Conservation (phyloP, 192 early-diverging fungal genomes). For the Coemansia sp. region DNA sequence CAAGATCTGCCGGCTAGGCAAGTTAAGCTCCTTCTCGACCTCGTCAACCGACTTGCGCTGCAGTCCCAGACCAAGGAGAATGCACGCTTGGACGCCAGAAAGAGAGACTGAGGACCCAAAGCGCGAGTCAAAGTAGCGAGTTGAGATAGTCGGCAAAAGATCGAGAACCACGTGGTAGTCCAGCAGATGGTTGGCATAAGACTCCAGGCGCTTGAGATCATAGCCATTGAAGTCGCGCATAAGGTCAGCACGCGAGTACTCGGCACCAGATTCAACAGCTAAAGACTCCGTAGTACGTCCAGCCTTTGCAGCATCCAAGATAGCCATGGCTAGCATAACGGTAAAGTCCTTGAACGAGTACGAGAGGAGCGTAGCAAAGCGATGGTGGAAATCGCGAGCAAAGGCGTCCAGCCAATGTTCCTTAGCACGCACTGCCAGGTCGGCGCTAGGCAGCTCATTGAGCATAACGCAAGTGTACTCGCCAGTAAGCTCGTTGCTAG, state of each 20-base stretch:
- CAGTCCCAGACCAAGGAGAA: conserved; percentile 85
- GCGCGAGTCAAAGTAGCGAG: conserved; percentile 73
- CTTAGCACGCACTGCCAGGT: conserved; percentile 51
- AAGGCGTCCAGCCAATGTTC: conserved; percentile 85
- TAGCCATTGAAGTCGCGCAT: conserved; percentile 53
- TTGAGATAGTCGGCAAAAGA: conserved; percentile 77
- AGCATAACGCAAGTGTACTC: conserved; percentile 99
- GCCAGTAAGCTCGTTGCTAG: conserved; percentile 94
- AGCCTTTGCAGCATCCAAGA: conserved; percentile 72
- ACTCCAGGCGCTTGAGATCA: conserved; percentile 93
- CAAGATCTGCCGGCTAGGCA: conserved; percentile 82
- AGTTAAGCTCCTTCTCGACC: conserved; percentile 79
- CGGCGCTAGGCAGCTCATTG: conserved; percentile 61
- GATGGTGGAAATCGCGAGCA: conserved; percentile 85
- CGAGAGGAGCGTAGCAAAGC: conserved; percentile 84
- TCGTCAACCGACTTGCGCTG: conserved; percentile 92
- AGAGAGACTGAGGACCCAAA: conserved; percentile 61
- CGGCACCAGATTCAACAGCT: conserved; percentile 13
- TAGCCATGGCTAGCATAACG: conserved; percentile 74
- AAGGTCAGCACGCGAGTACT: conserved; percentile 25
- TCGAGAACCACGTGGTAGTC: conserved; percentile 98
- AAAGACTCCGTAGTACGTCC: conserved; percentile 32
- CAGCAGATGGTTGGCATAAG: conserved; percentile 92
- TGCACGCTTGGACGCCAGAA: conserved; percentile 82
- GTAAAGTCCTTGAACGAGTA: conserved; percentile 87